Base-by-base conservation (phyloP, 1,139 yeast genomes). In the Kurtzmaniella natalensis region DNA sequence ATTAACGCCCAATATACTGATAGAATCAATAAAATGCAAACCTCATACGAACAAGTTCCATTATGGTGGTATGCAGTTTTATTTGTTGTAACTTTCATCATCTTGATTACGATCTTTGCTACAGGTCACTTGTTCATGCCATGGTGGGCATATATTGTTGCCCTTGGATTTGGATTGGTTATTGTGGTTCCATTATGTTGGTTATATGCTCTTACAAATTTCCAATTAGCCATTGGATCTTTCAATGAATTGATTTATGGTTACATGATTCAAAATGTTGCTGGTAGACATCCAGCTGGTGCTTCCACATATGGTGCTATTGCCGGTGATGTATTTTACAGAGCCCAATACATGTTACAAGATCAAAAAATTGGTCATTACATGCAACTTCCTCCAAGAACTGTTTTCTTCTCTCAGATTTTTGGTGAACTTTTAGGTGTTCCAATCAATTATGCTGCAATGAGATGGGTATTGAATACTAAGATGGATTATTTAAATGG, bases 271-370 rank as follows among this genome's bases (percentile, higher is more conserved):
- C 70, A 71, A 42, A 44, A 50, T 15, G 17, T 36, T 7, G 34
- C 44, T 3, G 35, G 46, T 14, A 48, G 48, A 29, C 76, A 71
- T 38, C 77, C 76, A 1, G 73, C 65, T 2, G 70, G 74, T 8
- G 76, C 74, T 1, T 50, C 70, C 1, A 62, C 70, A 2, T 72
- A 69, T 45, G 74, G 76, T 3, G 64, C 76, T 2, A 55, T 73
- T 11, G 72, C 76, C 0, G 77, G 77, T 1, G 68, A 71, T 46
- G 72, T 76, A 1, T 72, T 77, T 76, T 71, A 72, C 41, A 47
- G 77, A 31, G 75, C 76, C 1, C 77, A 72, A 44, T 67, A 57
- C 41, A 70, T 69, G 44, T 52, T 72, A 22, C 72, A 71, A 40
- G 67, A 69, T 47, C 64, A 69, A 59, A 62, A 70, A 37, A 50